Evolutionary conservation across 1,284 basidiomycete species (phyloP), one percentile per base, ranked within the genome.

Genomic region (Puccinia triticina): DNA sequence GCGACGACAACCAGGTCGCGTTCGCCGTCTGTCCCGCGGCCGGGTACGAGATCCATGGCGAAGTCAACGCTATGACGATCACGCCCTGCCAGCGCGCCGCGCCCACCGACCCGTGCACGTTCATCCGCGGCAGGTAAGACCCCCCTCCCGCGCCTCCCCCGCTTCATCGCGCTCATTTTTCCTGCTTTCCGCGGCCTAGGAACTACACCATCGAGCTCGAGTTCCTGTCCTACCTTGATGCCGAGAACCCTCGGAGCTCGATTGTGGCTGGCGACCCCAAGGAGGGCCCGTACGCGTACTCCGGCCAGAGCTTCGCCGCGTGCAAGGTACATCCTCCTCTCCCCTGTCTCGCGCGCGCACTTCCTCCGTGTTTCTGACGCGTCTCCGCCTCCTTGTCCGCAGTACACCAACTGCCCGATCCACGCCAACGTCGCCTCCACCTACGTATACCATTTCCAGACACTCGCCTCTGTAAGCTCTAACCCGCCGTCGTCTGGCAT

Each of bases 381-480:
- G 26, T 37, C 11, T 69, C 23, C 21, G 7, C 37, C 46, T 16
- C 26, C 32, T 32, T 26, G 16, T 79, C 14, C 46, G 26, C 16
- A 82, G 79, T 82, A 82, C 46, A 53, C 71, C n/a, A 53, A 26
- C 23, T 82, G 79, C 14, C 79, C 79, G 5, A 82, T 82, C 59
- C n/a, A 72, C 5, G 79, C 69, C 18, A 32, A 66, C 18, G 71
- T 61, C 12, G 14, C 23, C 10, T 82, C 79, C 0, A 74, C 71
- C 32, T 82, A 82, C 50, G 61, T 61, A 4, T 82, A 82, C 32
- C 69, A 82, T n/a, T 82, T 82, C 46, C 71, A 64, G 37, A 82
- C 79, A 4, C 59, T 82, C 1, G 29, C 26, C 10, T 82, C 79
- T 26, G 79, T 82, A 37, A 34, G 71, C 26, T 32, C n/a, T 48